Evolutionary conservation across 345 rosid species (phyloP), one percentile per base, ranked within the genome.

Genomic region (Brassica nigra): DNA sequence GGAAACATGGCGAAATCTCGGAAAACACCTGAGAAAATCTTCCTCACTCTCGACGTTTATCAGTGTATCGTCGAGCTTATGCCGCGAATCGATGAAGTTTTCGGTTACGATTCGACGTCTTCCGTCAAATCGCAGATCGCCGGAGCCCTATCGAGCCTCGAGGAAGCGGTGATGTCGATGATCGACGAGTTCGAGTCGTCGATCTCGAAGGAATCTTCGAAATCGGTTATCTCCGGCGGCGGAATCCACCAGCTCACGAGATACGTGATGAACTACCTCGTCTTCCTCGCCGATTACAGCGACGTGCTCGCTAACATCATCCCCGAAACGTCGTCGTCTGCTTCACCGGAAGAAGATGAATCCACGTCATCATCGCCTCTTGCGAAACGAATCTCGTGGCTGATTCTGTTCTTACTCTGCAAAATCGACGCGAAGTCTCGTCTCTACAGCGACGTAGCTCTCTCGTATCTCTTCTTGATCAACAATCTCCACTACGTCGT

Each of bases 401-500:
- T 91, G 4, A 78, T 90, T 33, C 90, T 93, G n/a, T 80, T 93
- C 27, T 27, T 91, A 30, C 85, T 93, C 3, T 93, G 97, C 84
- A 93, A 93, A 64, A 80, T 93, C 66, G 95, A 93, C 82, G 80
- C 88, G 23, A 90, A 81, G 52, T 88, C 94, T 9, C 83, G 85
- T 73, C 66, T 70, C 6, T 89, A 91, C 89, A 86, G 81, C 30
- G 89, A 91, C 76, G 91, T 76, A 16, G 83, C 91, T 7, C 87
- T 86, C 18, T 90, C 97, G 0, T 90, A 93, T 71, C 82, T 93
- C 33, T 93, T 90, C 83, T 47, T 93, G 1, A 91, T 95, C 14
- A 93, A 90, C 76, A 93, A 91, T 70, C 94, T 93, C 66, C 86
- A 84, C 28, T 92, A 93, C 87, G 81, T 93, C 62, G 85, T 91